phyloP scores from a whole-genome alignment of 192 early-diverging fungal genomes.

The Umbelopsis sp. region DNA sequence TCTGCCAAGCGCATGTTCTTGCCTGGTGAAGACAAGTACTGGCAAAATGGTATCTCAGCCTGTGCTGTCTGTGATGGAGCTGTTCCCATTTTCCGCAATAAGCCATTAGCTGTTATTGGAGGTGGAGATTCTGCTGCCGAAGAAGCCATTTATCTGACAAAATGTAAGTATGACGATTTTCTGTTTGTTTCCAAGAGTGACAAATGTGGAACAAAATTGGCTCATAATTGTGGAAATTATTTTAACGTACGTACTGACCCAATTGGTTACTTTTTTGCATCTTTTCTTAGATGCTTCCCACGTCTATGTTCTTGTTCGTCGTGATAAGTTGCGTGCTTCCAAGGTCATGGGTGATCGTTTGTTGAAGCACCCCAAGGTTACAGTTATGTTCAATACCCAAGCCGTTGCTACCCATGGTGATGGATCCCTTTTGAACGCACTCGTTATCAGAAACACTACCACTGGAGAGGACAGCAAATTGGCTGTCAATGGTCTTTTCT shows the following conservation, averaged over 20 bases:
- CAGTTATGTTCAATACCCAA: constrained; percentile 87
- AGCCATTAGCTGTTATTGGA: constrained; percentile 93
- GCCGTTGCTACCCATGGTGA: constrained; percentile 89
- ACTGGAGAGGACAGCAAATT: constrained; percentile 67
- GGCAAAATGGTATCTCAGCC: constrained; percentile 98
- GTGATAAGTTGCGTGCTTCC: constrained; percentile 94
- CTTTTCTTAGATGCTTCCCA: constrained; percentile 66
- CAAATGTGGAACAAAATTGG: no score
- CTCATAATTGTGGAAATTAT: no score
- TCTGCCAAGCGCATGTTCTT: constrained; percentile 92
- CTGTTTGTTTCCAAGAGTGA: no score
- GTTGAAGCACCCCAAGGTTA: constrained; percentile 84
- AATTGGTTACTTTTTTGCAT: no score
- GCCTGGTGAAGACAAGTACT: constrained; percentile 89
- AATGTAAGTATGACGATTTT: constrained; percentile 57
- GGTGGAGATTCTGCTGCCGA: constrained; percentile 96
- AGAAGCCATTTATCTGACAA: constrained; percentile 96
- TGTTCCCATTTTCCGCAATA: constrained; percentile 95
- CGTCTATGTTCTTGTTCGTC: constrained; percentile 91
- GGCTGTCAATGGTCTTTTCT: constrained; percentile 91
- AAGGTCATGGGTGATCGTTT: constrained; percentile 96
- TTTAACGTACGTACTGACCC: no score
- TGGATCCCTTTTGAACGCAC: constrained; percentile 67
- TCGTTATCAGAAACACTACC: constrained; percentile 81
- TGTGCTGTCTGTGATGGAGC: constrained; percentile 99